Evolutionary conservation across 2,329 filamentous ascomycete genomes (phyloP).

Genomic region (Samsoniella hepiali): DNA sequence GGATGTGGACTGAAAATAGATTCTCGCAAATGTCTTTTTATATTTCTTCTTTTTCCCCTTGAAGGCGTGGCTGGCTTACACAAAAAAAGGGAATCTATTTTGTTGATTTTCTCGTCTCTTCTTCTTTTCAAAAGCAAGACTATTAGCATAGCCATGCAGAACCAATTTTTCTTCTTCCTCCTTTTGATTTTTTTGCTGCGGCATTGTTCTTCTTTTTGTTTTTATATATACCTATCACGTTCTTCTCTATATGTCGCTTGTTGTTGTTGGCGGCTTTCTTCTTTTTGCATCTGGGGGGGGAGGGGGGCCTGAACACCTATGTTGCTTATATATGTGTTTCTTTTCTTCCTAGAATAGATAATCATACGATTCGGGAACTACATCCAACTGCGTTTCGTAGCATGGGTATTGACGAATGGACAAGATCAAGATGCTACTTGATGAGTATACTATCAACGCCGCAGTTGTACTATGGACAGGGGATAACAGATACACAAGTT

Average conservation of each 20-base stretch:
- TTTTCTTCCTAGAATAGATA: too few relatives aligned
- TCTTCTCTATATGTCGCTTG: not conserved
- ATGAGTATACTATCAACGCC: too few relatives aligned
- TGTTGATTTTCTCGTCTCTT: not conserved
- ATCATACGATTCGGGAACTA: too few relatives aligned
- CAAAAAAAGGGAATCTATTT: not conserved
- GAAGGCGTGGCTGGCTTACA: not conserved
- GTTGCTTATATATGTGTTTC: too few relatives aligned
- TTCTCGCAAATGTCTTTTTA: not conserved
- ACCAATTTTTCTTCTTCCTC: not conserved
- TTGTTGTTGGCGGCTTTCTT: not conserved
- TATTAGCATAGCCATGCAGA: slow-evolving; percentile 13
- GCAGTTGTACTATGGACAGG: too few relatives aligned
- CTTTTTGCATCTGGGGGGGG: too few relatives aligned
- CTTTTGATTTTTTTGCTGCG: not conserved
- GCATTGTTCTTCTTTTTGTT: not conserved
- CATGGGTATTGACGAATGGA: too few relatives aligned
- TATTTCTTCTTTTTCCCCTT: not conserved
- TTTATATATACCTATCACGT: not conserved
- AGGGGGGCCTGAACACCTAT: too few relatives aligned
- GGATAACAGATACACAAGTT: too few relatives aligned
- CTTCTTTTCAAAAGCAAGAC: not conserved
- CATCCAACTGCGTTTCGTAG: too few relatives aligned
- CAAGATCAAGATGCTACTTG: too few relatives aligned
- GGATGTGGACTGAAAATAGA: not conserved